Base-by-base conservation (phyloP, 2,329 filamentous ascomycete genomes). In the Bimuria novae-zelandiae region DNA sequence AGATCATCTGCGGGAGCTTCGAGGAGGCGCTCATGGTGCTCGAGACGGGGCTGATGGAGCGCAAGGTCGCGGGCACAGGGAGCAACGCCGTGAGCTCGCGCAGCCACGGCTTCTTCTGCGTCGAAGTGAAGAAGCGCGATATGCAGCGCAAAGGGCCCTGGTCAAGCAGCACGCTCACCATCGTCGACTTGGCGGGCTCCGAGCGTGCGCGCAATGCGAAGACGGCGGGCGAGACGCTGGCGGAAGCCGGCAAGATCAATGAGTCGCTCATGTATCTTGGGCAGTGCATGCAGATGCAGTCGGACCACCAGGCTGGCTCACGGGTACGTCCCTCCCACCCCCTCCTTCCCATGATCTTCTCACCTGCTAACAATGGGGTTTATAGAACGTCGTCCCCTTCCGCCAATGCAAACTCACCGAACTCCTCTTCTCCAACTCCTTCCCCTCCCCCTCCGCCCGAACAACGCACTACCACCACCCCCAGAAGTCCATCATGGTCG, bases 241-340 rank as follows among this genome's bases (percentile, higher is more conserved):
- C 89, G 0, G 94, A 99, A 77, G 94, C 93, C 30, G 94, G 94
- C 48, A 97, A 97, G 77, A 99, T 99, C 72, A 99, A 99, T 68
- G 92, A 97, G 74, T 96, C 90, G 68, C 78, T 99, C 69, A 99
- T 99, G 94, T 97, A 97, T 71, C 82, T 99, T 1, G 94, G 94
- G 0, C 94, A 97, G 69, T 99, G 94, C 70, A 82, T 99, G 64
- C 93, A 97, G 71, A 93, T 96, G 82, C 93, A 97, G 72, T 92
- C 89, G 54, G 90, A 93, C 63, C 82, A 87, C 27, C 86, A 87
- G 37, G 87, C 81, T 57, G 87, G 86, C 11, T 85, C 82, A 69
- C 93, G 90, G 83, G 89, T 90, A 79, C 41, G 57, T 40, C 6
- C 25, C 21, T 21, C 43, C n/a, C 17, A 4, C 12, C 17, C 16